Conservation (phyloP, 306 rosid genomes). For the Cicer arietinum region DNA sequence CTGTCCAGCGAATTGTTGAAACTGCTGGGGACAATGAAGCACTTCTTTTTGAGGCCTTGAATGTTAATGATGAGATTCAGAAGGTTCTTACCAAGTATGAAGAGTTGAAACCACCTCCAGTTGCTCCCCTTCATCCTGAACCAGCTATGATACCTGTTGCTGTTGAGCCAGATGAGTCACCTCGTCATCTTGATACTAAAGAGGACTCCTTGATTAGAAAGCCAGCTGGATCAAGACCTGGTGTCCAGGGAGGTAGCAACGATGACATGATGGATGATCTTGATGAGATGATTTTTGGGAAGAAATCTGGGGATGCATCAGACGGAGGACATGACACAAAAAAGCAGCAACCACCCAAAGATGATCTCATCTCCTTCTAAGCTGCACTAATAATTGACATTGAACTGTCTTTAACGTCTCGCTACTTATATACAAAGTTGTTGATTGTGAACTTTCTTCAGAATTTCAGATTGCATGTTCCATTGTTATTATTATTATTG, state of each 20-base stretch:
- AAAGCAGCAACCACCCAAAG: constrained; percentile 75
- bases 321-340: constrained; percentile 63
- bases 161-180: constrained; percentile 93
- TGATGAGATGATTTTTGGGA: constrained; percentile 98
- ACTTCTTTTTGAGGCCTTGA: constrained; percentile 92
- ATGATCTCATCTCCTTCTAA: constrained; percentile 87
- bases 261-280: constrained; percentile 99
- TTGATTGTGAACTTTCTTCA: constrained; percentile 49
- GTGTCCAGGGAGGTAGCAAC: constrained; percentile 64
- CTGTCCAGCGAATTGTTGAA: constrained; percentile 79
- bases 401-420: constrained; percentile 37
- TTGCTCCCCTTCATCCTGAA: constrained; percentile 62
- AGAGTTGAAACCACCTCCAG: constrained; percentile 67
- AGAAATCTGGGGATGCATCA: constrained; percentile 67
- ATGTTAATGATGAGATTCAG: constrained; percentile 90
- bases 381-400: constrained; percentile 27
- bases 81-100: constrained; percentile 81
- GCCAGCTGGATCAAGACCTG: constrained; percentile 68
- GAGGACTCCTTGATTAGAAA: constrained; percentile 82
- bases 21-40: constrained; percentile 93
- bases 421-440: constrained; percentile 44
- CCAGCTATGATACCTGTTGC: constrained; percentile 99
- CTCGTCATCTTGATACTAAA: constrained; percentile 50
- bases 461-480: constrained; percentile 45
- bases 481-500: constrained; percentile 33